phyloP scores from a whole-genome alignment of 176 grass and related monocot genomes.

The Bromus sterilis region DNA sequence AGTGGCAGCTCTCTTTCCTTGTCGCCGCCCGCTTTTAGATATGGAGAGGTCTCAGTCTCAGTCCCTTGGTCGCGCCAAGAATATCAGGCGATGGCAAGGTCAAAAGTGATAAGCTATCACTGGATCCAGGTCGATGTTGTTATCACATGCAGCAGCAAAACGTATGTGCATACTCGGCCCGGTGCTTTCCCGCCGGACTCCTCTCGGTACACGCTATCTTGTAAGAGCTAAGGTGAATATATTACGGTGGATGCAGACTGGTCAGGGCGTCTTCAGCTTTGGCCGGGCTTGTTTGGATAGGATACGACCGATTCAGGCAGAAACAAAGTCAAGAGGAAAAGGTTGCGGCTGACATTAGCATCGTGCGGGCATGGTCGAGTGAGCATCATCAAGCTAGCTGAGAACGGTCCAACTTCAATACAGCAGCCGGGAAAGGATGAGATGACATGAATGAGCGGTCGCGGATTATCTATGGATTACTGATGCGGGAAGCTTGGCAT shows the following conservation, averaged over 20 bases:
- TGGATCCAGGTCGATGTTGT: slow-evolving; percentile 18
- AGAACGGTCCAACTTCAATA: background rate
- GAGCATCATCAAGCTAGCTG: background rate
- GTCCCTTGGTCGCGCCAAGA: background rate
- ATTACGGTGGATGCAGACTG: too few relatives aligned
- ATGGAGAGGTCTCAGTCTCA: background rate
- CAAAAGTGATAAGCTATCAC: slow-evolving; percentile 49
- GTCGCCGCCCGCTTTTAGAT: background rate
- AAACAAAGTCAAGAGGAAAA: background rate
- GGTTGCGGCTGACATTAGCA: background rate
- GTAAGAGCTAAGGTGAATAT: too few relatives aligned
- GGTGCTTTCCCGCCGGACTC: background rate
- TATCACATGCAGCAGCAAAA: background rate
- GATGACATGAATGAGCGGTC: too few relatives aligned
- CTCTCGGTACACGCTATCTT: too few relatives aligned
- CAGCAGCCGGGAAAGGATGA: background rate
- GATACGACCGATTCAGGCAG: background rate
- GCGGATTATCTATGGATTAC: background rate
- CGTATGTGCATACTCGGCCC: too few relatives aligned
- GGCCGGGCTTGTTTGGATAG: background rate
- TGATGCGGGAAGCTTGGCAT: background rate
- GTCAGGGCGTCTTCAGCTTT: too few relatives aligned
- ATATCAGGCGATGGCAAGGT: background rate
- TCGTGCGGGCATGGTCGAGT: background rate
- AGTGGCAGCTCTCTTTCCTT: background rate